Evolutionary conservation across 345 rosid species (phyloP), one percentile per base, ranked within the genome.

Genomic region (Stellera chamaejasme): DNA sequence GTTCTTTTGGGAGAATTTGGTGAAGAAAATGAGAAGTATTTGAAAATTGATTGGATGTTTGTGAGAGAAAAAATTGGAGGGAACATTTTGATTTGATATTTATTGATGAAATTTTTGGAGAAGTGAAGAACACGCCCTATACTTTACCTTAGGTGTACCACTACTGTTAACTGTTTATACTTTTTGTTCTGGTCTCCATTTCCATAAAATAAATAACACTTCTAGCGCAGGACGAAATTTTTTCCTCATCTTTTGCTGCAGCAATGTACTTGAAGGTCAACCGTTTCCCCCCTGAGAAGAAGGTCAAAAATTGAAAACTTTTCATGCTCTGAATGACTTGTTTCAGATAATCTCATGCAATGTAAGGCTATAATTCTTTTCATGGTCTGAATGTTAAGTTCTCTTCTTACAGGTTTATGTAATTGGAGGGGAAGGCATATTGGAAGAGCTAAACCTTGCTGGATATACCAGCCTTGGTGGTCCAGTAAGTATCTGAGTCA

Each of bases 181-280:
- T 28, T 47, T 51, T 0, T 46, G n/a, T 23, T 13, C 49, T n/a
- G 44, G 28, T 49, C 4, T 54, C 25, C 15, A 11, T 32, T 32
- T 5, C 39, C 28, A 19, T 5, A 32, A 32, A 32, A 5, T 2
- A 5, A 32, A 32, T 32, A 32, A 8, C 39, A 32, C 13, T 25
- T 10, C 41, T 36, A 60, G 48, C 62, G 39, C 58, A 92, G 97
- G 91, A 92, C 70, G 97, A 92, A 75, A 88, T 92, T 43, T 82
- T 88, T 61, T 84, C 97, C 6, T 92, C 98, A 1, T 88, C 97
- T 7, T 92, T 86, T 53, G 95, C 95, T 1, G 93, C 95, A 10
- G 97, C 95, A 45, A 88, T 86, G 97, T 86, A 77, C 72, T 76
- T 92, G 72, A 92, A 88, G 55, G 66, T 81, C 60, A 84, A 81